These are phyloP conservation scores for Lactifluus hygrophoroides DNA, from an alignment of 768 basidiomycete genomes.

Conservation along the genomic window DNA sequence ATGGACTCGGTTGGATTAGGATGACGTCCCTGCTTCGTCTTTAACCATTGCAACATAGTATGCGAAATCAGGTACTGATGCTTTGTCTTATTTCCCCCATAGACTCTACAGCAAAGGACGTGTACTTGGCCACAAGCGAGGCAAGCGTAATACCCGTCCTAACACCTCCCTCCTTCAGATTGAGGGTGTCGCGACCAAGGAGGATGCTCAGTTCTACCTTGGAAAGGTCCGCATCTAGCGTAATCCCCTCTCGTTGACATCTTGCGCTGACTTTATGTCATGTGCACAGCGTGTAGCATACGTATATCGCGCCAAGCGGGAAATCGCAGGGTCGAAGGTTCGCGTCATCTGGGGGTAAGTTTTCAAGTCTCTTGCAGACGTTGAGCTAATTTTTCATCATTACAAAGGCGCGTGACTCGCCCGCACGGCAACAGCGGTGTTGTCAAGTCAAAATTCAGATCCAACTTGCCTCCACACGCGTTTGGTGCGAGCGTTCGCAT, in stretches of 20 bases:
- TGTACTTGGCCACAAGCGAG: conserved; percentile 96
- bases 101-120: conserved; percentile 97
- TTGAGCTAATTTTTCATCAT: not conserved
- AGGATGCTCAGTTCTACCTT: conserved; percentile 96
- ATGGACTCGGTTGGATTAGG: conserved; percentile 29
- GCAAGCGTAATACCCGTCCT: conserved; percentile 92
- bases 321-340: conserved; percentile 89
- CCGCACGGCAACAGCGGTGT: conserved; percentile 92
- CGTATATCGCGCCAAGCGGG: conserved; percentile 95
- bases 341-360: conserved; percentile 97
- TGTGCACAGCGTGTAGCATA: conserved; percentile 78
- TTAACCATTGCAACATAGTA: not conserved
- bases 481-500: conserved; percentile 91
- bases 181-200: conserved; percentile 88
- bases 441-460: conserved; percentile 93
- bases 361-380: not conserved
- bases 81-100: conserved; percentile 20
- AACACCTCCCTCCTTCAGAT: conserved; percentile 96
- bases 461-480: conserved; percentile 89
- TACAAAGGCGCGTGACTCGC: conserved; percentile 74
- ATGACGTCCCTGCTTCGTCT: conserved; percentile 7
- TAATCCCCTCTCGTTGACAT: not conserved
- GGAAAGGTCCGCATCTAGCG: conserved; percentile 68
- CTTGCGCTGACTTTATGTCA: not conserved
- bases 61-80: not conserved